These are phyloP conservation scores for Lipomyces starkeyi DNA, from an alignment of 805 yeast species.

Conservation along the genomic window DNA sequence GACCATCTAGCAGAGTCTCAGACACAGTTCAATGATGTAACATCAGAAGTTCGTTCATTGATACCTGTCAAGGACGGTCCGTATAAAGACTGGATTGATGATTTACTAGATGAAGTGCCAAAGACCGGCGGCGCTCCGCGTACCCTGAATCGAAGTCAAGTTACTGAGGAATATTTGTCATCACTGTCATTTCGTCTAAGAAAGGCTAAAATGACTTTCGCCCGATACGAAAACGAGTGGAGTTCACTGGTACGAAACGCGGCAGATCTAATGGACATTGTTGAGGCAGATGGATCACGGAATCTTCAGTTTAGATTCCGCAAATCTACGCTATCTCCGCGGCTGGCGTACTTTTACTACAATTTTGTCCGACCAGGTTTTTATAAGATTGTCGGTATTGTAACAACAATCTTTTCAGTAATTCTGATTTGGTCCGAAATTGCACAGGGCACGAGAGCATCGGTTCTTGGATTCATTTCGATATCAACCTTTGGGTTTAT, in stretches of 20 bases:
- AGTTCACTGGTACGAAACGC: slow-evolving; percentile 56
- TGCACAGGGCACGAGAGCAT: slow-evolving; percentile 69
- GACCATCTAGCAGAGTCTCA: slow-evolving; percentile 69
- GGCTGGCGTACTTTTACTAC: slow-evolving; percentile 51
- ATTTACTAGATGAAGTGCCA: slow-evolving; percentile 48
- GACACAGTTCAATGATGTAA: slow-evolving; percentile 65
- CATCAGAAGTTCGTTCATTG: slow-evolving; percentile 62
- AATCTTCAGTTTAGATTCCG: slow-evolving; percentile 43
- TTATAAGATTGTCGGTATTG: slow-evolving; percentile 53
- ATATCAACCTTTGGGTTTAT: slow-evolving; percentile 49
- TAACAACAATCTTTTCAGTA: slow-evolving; percentile 55
- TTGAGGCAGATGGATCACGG: slow-evolving; percentile 50
- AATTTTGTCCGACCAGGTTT: slow-evolving; percentile 55
- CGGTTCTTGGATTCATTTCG: slow-evolving; percentile 62
- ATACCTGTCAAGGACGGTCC: slow-evolving; percentile 55
- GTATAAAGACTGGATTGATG: slow-evolving; percentile 71
- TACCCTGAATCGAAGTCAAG: slow-evolving; percentile 39
- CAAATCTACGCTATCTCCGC: slow-evolving; percentile 49
- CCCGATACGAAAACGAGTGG: slow-evolving; percentile 65
- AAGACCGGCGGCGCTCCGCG: slow-evolving; percentile 37
- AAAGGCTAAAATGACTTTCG: slow-evolving; percentile 56
- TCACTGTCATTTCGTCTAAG: slow-evolving; percentile 60
- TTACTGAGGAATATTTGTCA: slow-evolving; percentile 54
- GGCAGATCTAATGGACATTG: slow-evolving; percentile 61
- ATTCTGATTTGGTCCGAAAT: slow-evolving; percentile 74